These are phyloP conservation scores for Skeletonema marinoi DNA, from an alignment of 108 stramenopile genomes.

Conservation along the genomic window DNA sequence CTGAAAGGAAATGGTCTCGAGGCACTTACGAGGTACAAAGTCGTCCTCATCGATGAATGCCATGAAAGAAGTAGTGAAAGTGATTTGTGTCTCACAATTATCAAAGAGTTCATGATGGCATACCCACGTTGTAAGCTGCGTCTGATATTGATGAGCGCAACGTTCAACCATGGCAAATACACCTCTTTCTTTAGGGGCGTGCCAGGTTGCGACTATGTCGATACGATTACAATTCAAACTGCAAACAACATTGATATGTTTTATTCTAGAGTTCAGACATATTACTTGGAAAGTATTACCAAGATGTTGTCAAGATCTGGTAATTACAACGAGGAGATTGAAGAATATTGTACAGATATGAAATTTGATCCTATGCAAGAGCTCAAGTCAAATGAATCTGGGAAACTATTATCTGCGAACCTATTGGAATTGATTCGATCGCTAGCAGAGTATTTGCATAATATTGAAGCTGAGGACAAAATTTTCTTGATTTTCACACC, in stretches of 20 bases:
- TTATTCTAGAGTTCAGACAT: conserved; percentile 36
- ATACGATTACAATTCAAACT: conserved; percentile 52
- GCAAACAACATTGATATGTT: conserved; percentile 28
- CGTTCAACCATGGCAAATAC: conserved; percentile 47
- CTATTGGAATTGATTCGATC: conserved; percentile 21
- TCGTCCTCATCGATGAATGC: conserved; percentile 55
- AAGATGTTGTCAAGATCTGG: conserved; percentile 7
- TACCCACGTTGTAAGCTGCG: conserved; percentile 28
- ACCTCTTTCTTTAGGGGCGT: conserved; percentile 31
- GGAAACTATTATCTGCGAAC: conserved; percentile 21
- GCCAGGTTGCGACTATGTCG: conserved; percentile 43
- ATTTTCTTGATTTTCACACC: conserved; percentile 54
- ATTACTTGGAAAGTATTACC: conserved; percentile 44
- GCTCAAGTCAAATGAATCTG: conserved; percentile 23
- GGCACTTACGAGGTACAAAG: conserved; percentile 44
- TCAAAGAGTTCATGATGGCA: conserved; percentile 39
- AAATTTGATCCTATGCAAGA: conserved; percentile 24
- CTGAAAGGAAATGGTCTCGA: conserved; percentile 38
- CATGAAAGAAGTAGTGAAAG: conserved; percentile 48
- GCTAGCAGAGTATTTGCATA: conserved; percentile 18
- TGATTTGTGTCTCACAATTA: conserved; percentile 44
- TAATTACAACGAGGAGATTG: neutral
- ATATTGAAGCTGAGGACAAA: conserved; percentile 8
- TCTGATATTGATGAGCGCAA: conserved; percentile 51
- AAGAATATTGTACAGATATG: conserved; percentile 23